Base-by-base conservation (phyloP, 1,284 basidiomycete genomes). In the Sphaerobolus stellatus region DNA sequence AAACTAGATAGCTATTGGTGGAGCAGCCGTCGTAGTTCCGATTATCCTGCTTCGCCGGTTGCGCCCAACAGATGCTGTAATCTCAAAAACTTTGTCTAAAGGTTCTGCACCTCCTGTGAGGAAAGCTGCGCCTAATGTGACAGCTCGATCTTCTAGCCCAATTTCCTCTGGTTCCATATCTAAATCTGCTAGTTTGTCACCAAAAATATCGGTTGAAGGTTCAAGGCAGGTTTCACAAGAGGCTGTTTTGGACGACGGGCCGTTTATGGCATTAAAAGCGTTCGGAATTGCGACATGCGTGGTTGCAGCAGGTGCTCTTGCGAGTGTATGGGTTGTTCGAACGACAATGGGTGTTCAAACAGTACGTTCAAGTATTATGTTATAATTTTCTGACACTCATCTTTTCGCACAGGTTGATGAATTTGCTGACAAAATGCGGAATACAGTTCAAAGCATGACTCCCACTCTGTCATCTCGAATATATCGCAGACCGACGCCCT, bases 201-300 rank as follows among this genome's bases (percentile, higher is more conserved):
- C 27, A 36, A 25, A 36, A 2, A 18, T 28, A 22, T 5, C 31
- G 18, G 8, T 5, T 25, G n/a, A 9, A 8, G 46, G 27, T 38
- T 22, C 20, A 28, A 20, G 31, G n/a, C 46, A 14, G 33, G 14
- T 22, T 14, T 29, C 20, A 28, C 24, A 2, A 13, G 25, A 50
- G 5, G 28, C 25, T 22, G 30, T 24, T 18, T 20, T 2, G 29
- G 24, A 50, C 16, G 24, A 22, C 22, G 70, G 62, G 0, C 69
- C 73, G 0, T 59, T 81, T 2, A 70, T 75, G 55, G 66, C 71
- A 5, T 56, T 75, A n/a, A 76, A 74, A 54, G 79, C 79, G 0
- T 76, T 79, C 27, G 60, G 71, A 24, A 66, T 77, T 31, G 78
- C 79, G 7, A 80, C 78, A 0, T 49, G 69, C n/a, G 50, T 73